phyloP scores from a whole-genome alignment of 2,329 filamentous ascomycete genomes.

The Alternaria triticina region DNA sequence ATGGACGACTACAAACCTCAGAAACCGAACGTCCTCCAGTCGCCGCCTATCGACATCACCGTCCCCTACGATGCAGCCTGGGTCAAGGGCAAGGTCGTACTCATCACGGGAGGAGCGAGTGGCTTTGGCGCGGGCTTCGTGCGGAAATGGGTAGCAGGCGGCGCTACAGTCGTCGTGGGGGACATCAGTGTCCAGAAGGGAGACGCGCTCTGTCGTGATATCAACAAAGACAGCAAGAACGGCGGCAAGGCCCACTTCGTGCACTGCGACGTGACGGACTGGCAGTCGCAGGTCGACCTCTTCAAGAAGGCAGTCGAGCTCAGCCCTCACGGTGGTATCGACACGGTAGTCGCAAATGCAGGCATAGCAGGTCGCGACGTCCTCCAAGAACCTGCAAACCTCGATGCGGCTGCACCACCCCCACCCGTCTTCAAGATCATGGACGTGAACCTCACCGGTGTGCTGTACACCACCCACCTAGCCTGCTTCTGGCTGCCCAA shows the following conservation, averaged over 20 bases:
- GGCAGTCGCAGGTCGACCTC: slow-evolving; percentile 67
- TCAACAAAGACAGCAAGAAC: slow-evolving; percentile 52
- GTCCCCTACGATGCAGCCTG: slow-evolving; percentile 45
- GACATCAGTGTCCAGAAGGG: slow-evolving; percentile 65
- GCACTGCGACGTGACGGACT: slow-evolving; percentile 69
- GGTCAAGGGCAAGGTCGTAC: slow-evolving; percentile 47
- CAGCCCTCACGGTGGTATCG: slow-evolving; percentile 63
- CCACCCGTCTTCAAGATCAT: slow-evolving; percentile 61
- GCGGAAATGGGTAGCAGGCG: slow-evolving; percentile 44
- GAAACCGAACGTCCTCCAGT: slow-evolving; percentile 39
- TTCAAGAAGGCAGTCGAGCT: slow-evolving; percentile 65
- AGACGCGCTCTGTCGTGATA: slow-evolving; percentile 60
- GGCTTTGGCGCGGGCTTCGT: slow-evolving; percentile 51
- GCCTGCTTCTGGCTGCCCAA: slow-evolving; percentile 65
- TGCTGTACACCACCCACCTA: slow-evolving; percentile 70
- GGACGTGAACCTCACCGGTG: slow-evolving; percentile 68
- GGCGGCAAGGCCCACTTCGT: slow-evolving; percentile 61
- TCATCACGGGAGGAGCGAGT: slow-evolving; percentile 50
- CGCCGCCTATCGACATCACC: slow-evolving; percentile 47
- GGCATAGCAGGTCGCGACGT: slow-evolving; percentile 59
- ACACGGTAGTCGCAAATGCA: slow-evolving; percentile 71
- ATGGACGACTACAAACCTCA: slow-evolving; percentile 36
- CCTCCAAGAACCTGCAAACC: slow-evolving; percentile 58
- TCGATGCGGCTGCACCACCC: slow-evolving; percentile 55
- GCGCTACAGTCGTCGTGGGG: slow-evolving; percentile 67